Conservation (phyloP, 1,139 yeast species). For the Geotrichum cucujoidarum region DNA sequence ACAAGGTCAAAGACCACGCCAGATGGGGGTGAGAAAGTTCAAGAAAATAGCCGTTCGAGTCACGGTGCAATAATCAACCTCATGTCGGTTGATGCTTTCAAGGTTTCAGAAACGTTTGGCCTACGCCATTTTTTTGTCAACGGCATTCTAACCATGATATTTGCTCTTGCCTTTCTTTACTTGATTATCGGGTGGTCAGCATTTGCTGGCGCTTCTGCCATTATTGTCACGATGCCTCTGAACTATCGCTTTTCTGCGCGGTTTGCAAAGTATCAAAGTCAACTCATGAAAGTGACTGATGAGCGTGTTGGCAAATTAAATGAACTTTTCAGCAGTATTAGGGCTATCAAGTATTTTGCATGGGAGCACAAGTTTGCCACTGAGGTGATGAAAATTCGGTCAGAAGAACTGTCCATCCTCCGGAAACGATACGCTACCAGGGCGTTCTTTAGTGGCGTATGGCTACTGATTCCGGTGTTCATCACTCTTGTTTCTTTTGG, state of each 20-base stretch:
- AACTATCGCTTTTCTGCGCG: constrained; percentile 62
- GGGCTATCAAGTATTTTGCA: constrained; percentile 91
- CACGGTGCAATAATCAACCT: constrained; percentile 88
- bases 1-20: constrained; percentile 31
- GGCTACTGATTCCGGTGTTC: constrained; percentile 77
- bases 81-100: constrained; percentile 94
- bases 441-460: constrained; percentile 60
- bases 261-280: constrained; percentile 64
- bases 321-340: constrained; percentile 87
- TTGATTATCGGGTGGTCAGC: constrained; percentile 84
- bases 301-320: constrained; percentile 86
- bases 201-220: constrained; percentile 66
- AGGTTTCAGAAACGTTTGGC: constrained; percentile 80
- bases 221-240: constrained; percentile 63
- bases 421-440: constrained; percentile 60
- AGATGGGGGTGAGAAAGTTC: constrained; percentile 24
- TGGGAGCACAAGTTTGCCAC: constrained; percentile 88
- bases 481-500: constrained; percentile 78
- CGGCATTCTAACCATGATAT: constrained; percentile 61
- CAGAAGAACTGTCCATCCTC: constrained; percentile 60
- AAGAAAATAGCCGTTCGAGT: constrained; percentile 52
- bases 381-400: constrained; percentile 65
- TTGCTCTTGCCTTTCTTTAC: constrained; percentile 66
- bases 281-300: constrained; percentile 77
- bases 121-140: constrained; percentile 77